Base-by-base conservation (phyloP, 768 basidiomycete genomes). In the Cystoderma amianthinum region DNA sequence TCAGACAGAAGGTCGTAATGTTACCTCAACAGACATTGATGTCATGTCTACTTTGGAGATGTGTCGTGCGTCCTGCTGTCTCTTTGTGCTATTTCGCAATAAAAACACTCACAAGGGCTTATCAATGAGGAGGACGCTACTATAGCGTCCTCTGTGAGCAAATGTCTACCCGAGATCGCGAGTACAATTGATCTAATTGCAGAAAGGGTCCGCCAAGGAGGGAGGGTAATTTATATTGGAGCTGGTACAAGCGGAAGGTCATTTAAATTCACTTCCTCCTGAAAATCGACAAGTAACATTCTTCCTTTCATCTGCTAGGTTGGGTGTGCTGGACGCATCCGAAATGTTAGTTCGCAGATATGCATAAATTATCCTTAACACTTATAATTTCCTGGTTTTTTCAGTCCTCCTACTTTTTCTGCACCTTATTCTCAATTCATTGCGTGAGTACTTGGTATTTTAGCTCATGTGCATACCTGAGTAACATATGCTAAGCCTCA, bases 221-320 rank as follows among this genome's bases (percentile, higher is more conserved):
- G 63, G 18, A 52, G 63, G 22, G 45, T 65, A 16, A 32, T 65
- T 18, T 63, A 62, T 42, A 56, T 64, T 45, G 63, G 63, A 23
- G 61, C 63, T 3, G 63, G 63, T n/a, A 58, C 55, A 6, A 63
- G 61, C 18, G 63, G 63, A 28, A 54, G 61, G 62, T 28, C 25
- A 28, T n/a, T 28, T 60, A 32, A 22, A 44, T 47, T 20, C 23
- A 13, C 3, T 16, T 17, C 32, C 25, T 33, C 7, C 33, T n/a
- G n/a, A n/a, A n/a, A n/a, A n/a, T n/a, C n/a, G n/a, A n/a, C n/a
- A n/a, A n/a, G n/a, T n/a, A n/a, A n/a, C n/a, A n/a, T n/a, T n/a
- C n/a, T 22, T 5, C 23, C 32, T 19, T 34, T 32, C 35, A 5
- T 10, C 24, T 20, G 6, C 43, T n/a, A 58, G 60, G 11, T 50